Percentiles rank a stretch among this genome's conserved stretches.
These are phyloP conservation scores for Phyllosticta paracitricarpa DNA, from an alignment of 2,329 filamentous ascomycete genomes.

Conservation along the genomic window DNA sequence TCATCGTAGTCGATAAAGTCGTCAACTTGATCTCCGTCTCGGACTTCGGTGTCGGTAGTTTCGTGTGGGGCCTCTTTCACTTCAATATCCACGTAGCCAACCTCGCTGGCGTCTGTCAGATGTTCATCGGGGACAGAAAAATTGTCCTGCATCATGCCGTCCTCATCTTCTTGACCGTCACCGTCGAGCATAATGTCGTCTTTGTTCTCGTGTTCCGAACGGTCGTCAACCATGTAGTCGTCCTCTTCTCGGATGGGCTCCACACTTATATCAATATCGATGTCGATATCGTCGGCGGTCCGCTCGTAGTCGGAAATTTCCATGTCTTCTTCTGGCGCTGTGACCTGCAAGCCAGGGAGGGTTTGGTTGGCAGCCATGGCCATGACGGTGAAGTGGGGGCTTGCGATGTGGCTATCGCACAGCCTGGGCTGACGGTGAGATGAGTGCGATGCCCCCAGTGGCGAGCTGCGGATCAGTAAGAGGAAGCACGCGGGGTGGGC, in stretches of 20 bases:
- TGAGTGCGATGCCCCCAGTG: neutral
- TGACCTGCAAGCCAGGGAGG: conserved; percentile 19
- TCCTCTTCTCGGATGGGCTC: conserved; percentile 26
- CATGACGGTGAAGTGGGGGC: neutral
- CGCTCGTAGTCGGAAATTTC: conserved; percentile 41
- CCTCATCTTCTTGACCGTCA: conserved; percentile 16
- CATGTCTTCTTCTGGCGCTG: conserved; percentile 42
- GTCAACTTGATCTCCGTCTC: conserved; percentile 12
- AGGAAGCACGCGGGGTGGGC: conserved; percentile 1
- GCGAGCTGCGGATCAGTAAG: conserved; percentile 8
- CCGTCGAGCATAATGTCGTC: conserved; percentile 30
- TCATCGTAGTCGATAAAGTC: conserved; percentile 11
- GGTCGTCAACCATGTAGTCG: conserved; percentile 47
- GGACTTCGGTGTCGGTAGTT: conserved; percentile 12
- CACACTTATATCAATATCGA: conserved; percentile 46
- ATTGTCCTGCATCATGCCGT: conserved; percentile 11
- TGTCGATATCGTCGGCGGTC: conserved; percentile 44
- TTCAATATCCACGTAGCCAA: conserved; percentile 10
- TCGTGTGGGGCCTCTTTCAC: conserved; percentile 4
- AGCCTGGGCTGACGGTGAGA: neutral
- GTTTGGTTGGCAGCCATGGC: conserved; percentile 10
- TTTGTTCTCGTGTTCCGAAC: conserved; percentile 17
- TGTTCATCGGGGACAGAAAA: conserved; percentile 12
- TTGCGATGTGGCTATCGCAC: neutral
- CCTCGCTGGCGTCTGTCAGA: conserved; percentile 12